A percentile compares a stretch with the other conserved stretches of the same genome.
These are phyloP conservation scores for Diaporthe destruens DNA, from an alignment of 2,329 filamentous ascomycete species.

Conservation along the genomic window DNA sequence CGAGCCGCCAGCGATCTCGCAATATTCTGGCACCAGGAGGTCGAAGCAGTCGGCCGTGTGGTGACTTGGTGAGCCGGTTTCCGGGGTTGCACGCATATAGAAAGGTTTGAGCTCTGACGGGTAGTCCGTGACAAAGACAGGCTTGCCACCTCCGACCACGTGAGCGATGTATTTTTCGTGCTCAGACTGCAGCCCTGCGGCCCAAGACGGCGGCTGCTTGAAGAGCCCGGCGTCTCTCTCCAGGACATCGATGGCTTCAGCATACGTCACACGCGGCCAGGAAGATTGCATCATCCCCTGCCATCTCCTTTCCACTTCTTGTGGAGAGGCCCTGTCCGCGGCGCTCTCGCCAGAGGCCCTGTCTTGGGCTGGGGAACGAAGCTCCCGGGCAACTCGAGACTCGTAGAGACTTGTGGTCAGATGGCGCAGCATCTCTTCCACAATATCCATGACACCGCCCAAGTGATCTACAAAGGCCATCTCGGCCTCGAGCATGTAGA, in stretches of 20 bases:
- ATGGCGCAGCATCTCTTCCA: slow-evolving; percentile 80
- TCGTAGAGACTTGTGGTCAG: slow-evolving; percentile 56
- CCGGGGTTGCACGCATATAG: slow-evolving; percentile 67
- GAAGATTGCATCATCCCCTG: slow-evolving; percentile 66
- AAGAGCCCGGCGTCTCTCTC: slow-evolving; percentile 73
- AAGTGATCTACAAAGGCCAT: slow-evolving; percentile 81
- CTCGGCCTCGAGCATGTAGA: slow-evolving; percentile 98
- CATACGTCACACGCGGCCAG: slow-evolving; percentile 90
- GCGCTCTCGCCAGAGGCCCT: slow-evolving; percentile 43
- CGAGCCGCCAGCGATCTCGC: slow-evolving; percentile 89
- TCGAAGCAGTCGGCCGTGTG: slow-evolving; percentile 90
- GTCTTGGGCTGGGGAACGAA: slow-evolving; percentile 49
- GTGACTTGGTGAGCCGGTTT: neutral
- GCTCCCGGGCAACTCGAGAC: slow-evolving; percentile 60
- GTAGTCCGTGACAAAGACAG: slow-evolving; percentile 94
- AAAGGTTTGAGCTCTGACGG: slow-evolving; percentile 87
- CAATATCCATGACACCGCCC: slow-evolving; percentile 79
- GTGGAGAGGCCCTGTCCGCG: slow-evolving; percentile 57
- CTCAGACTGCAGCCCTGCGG: slow-evolving; percentile 84
- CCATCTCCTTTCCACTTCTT: slow-evolving; percentile 78
- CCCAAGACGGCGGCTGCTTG: slow-evolving; percentile 76
- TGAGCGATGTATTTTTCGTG: slow-evolving; percentile 91
- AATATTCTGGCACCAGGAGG: slow-evolving; percentile 85
- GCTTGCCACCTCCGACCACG: slow-evolving; percentile 64
- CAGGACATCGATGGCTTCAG: slow-evolving; percentile 79